phyloP scores from a whole-genome alignment of 208 protist species.

The Phytomonas francai region DNA sequence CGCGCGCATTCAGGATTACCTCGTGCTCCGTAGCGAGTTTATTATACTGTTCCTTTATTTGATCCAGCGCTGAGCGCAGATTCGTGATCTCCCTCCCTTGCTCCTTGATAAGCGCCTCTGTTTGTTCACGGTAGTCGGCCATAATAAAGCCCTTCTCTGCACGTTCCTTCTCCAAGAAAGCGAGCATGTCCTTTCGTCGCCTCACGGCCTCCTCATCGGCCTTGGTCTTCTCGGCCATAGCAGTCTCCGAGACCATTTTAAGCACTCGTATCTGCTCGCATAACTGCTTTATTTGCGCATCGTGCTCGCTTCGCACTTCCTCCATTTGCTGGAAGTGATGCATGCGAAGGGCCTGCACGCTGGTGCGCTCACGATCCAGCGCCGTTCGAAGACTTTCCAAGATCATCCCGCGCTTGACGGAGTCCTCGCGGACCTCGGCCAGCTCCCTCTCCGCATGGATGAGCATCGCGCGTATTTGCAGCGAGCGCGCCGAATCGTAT shows the following conservation, averaged over 20 bases:
- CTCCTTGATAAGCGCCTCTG: conserved; percentile 78
- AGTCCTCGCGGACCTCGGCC: conserved; percentile 60
- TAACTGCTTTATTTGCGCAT: conserved; percentile 56
- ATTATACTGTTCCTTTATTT: conserved; percentile 40
- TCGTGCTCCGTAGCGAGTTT: conserved; percentile 34
- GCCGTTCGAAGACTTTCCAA: conserved; percentile 44
- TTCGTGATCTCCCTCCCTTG: conserved; percentile 77
- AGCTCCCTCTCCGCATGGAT: conserved; percentile 63
- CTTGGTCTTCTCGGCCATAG: conserved; percentile 64
- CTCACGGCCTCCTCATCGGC: conserved; percentile 45
- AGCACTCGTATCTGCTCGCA: conserved; percentile 73
- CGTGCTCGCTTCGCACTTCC: conserved; percentile 47
- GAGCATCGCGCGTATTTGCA: conserved; percentile 61
- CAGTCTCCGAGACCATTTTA: conserved; percentile 58
- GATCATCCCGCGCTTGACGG: conserved; percentile 27
- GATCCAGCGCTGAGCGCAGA: conserved; percentile 46
- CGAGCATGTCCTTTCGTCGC: conserved; percentile 61
- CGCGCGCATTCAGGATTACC: conserved; percentile 19
- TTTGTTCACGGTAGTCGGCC: conserved; percentile 85
- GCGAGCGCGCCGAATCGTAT: conserved; percentile 26
- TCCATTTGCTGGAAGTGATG: conserved; percentile 34
- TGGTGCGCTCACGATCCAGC: conserved; percentile 50
- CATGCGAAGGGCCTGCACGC: conserved; percentile 26
- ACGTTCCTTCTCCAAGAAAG: conserved; percentile 70
- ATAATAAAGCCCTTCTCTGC: conserved; percentile 83